Evolutionary conservation across 2,329 filamentous ascomycete species (phyloP), one percentile per base, ranked within the genome.

Genomic region (Cercospora brassicicola): DNA sequence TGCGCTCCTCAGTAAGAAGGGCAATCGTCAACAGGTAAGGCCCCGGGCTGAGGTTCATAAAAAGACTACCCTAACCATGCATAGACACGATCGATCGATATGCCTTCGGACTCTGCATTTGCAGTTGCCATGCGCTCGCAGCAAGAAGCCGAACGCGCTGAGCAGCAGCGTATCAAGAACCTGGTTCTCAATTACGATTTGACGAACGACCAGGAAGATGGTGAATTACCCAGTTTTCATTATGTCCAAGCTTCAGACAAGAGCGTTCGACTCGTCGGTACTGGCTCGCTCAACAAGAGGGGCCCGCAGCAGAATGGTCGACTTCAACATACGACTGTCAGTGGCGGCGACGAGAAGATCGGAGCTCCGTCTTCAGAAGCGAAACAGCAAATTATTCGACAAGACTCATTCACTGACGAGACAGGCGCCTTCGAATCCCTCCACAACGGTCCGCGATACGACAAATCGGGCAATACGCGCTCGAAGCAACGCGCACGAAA

Each of bases 91-190:
- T 95, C 92, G 5, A 94, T 98, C 73, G 93, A 95, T 75, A 84
- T 98, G 59, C 91, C 91, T 9, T 89, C 94, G 1, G 92, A 99
- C 79, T 98, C 95, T 0, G 94, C 89, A 60, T 97, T 99, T 81
- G 95, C 95, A 5, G 87, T 98, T 72, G 95, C 95, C 53, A 95
- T 99, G 93, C 95, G 93, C 78, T 93, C 88, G 69, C 94, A 98
- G 82, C 94, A 97, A 78, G 91, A 96, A 81, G 94, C 93, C 2
- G 94, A 98, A 78, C 90, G 91, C 63, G 95, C 97, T 78, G 96
- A 99, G 79, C 94, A 99, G 79, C 93, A 97, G 79, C 91, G 95
- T 70, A 99, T 99, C 87, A 99, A 99, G 84, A 97, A 93, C 76
- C 85, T 99, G 56, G 95, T 99, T 64, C 84, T 99, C 74, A 98